phyloP scores from a whole-genome alignment of 805 yeast genomes.

The Candida cerambycidarum region DNA sequence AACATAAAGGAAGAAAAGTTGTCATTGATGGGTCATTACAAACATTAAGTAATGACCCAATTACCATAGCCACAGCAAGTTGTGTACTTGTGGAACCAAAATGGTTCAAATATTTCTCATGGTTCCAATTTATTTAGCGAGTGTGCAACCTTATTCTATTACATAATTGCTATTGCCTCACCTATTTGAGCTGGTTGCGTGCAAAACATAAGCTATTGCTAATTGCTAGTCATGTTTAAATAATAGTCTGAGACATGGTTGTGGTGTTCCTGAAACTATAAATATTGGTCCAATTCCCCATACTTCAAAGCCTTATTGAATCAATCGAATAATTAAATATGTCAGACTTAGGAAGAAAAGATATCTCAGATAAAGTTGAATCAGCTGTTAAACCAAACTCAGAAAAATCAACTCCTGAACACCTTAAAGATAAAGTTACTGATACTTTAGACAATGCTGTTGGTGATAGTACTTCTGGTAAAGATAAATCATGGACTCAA shows the following conservation, averaged over 20 bases:
- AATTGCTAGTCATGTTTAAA: not conserved
- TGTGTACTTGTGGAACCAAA: constrained; percentile 83
- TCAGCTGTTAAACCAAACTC: constrained; percentile 43
- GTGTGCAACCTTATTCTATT: constrained; percentile 1
- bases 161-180: constrained; percentile 4
- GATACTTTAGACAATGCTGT: constrained; percentile 36
- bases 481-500: constrained; percentile 41
- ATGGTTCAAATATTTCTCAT: constrained; percentile 75
- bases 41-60: constrained; percentile 40
- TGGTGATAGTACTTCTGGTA: constrained; percentile 35
- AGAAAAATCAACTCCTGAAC: constrained; percentile 38
- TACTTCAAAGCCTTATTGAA: not conserved
- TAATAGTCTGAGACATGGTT: not conserved
- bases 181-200: no score
- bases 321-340: constrained; percentile 18
- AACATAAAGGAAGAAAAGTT: constrained; percentile 77
- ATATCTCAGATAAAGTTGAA: constrained; percentile 37
- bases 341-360: constrained; percentile 47
- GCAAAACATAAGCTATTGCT: not conserved
- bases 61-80: constrained; percentile 56
- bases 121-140: constrained; percentile 23
- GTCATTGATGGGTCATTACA: constrained; percentile 67
- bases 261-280: not conserved
- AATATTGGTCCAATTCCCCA: constrained; percentile 2
- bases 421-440: constrained; percentile 37